Base-by-base conservation (phyloP, 2,329 filamentous ascomycete genomes). In the Metarhizium rileyi region DNA sequence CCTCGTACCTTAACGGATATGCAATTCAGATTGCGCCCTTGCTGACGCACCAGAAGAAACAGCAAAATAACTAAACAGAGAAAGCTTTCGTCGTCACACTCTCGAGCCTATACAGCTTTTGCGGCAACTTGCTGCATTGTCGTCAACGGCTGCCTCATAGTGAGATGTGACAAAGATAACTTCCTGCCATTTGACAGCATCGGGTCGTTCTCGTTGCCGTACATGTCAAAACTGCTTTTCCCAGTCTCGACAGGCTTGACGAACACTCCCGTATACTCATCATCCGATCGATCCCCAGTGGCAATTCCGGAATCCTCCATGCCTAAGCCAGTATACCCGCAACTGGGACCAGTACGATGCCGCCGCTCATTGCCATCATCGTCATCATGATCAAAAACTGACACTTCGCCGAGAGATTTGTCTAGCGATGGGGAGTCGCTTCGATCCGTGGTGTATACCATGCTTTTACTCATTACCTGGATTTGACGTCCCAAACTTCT, bases 121-220 rank as follows among this genome's bases (percentile, higher is more conserved):
- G 57, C 58, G 28, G 52, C 46, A 47, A 55, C 50, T 44, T 59
- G 61, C 9, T 58, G 54, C 44, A 55, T 50, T 8, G 40, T 40
- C 28, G 66, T 27, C 38, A 56, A 55, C 16, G 55, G 44, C 45
- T 49, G 59, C 12, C 53, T 68, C 56, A 77, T 66, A 1, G 79
- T 83, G 56, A 83, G 63, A 59, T 80, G 78, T 52, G 78, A 79
- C 10, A 85, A 69, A 26, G 78, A 86, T 59, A 88, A 72, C 41
- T 80, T 84, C 55, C 78, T 77, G 22, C 78, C 79, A 1, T 81
- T 79, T 60, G 70, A 78, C 53, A 76, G 75, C 46, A 66, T 64
- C 43, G 64, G 57, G 9, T 66, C 63, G 46, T 68, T 66, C 20
- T 67, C 67, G 25, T 70, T 72, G 1, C 67, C 68, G 52, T 70